These are phyloP conservation scores for Penicillium griseofulvum DNA, from an alignment of 2,329 filamentous ascomycete species.

Conservation along the genomic window DNA sequence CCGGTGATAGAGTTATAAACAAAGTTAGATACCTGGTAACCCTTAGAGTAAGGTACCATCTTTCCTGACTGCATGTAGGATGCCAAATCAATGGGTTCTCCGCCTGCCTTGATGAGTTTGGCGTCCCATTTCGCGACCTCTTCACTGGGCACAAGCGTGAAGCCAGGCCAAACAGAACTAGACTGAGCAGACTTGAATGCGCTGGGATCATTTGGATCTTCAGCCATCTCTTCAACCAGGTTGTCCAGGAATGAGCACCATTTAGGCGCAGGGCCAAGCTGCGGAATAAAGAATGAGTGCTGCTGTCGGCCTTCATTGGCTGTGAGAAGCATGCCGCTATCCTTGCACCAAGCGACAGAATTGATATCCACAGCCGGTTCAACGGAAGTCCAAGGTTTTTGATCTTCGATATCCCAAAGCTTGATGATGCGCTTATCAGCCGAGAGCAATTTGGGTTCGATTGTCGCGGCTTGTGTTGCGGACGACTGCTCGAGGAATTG, in stretches of 20 bases:
- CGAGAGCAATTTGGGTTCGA: slow-evolving; percentile 75
- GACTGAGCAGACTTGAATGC: slow-evolving; percentile 46
- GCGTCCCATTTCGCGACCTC: slow-evolving; percentile 78
- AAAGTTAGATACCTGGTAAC: slow-evolving; percentile 93
- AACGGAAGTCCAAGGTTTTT: slow-evolving; percentile 89
- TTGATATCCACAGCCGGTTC: slow-evolving; percentile 95
- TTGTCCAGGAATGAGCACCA: slow-evolving; percentile 98
- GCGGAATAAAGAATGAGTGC: slow-evolving; percentile 91
- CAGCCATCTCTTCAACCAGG: slow-evolving; percentile 97
- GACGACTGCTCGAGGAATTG: slow-evolving; percentile 64
- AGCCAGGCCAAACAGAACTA: slow-evolving; percentile 92
- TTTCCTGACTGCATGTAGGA: slow-evolving; percentile 84
- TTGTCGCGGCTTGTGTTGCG: slow-evolving; percentile 66
- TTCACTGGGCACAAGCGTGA: slow-evolving; percentile 90
- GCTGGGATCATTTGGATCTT: slow-evolving; percentile 66
- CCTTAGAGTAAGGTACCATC: slow-evolving; percentile 7
- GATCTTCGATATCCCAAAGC: slow-evolving; percentile 82
- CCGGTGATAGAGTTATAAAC: slow-evolving; percentile 65
- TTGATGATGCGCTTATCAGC: slow-evolving; percentile 96
- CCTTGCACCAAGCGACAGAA: slow-evolving; percentile 85
- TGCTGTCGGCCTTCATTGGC: slow-evolving; percentile 96
- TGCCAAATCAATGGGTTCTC: slow-evolving; percentile 70
- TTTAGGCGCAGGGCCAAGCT: slow-evolving; percentile 85
- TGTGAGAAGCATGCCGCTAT: slow-evolving; percentile 91
- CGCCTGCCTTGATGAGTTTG: slow-evolving; percentile 6